Percentiles rank a stretch among this genome's conserved stretches.
Conservation (phyloP, 2,329 filamentous ascomycete species). For the Beauveria bassiana region DNA sequence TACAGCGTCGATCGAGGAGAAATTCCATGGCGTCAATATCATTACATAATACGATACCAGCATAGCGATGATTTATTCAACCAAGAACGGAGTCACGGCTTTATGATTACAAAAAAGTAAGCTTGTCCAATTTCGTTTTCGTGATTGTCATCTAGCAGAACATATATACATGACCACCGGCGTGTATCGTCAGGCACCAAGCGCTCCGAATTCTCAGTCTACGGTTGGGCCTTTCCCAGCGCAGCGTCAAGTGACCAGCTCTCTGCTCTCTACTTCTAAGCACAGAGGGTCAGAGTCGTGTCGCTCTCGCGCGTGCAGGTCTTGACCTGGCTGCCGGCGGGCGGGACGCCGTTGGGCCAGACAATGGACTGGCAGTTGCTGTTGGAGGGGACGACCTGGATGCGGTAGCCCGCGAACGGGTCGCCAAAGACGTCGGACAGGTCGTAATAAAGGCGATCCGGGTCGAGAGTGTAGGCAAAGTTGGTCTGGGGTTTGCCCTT, state of each 20-base stretch:
- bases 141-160: neutral
- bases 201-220: too few species aligned
- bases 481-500: slow-evolving; percentile 32
- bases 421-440: slow-evolving; percentile 33
- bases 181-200: neutral
- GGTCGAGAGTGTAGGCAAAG: slow-evolving; percentile 32
- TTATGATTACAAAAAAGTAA: neutral
- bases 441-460: slow-evolving; percentile 30
- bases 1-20: neutral
- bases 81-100: neutral
- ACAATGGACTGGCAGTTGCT: slow-evolving; percentile 26
- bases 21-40: too few species aligned
- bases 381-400: slow-evolving; percentile 23
- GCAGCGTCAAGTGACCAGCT: neutral
- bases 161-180: neutral
- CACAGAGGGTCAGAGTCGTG: slow-evolving; percentile 30
- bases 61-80: slow-evolving; percentile 8
- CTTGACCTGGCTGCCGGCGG: slow-evolving; percentile 31
- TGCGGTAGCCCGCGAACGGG: slow-evolving; percentile 25
- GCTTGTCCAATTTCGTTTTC: neutral
- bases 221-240: too few species aligned
- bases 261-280: slow-evolving; percentile 6
- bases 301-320: slow-evolving; percentile 24
- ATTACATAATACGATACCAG: slow-evolving; percentile 1
- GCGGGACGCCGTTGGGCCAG: slow-evolving; percentile 27